Conservation (phyloP, 2,329 filamentous ascomycete genomes). For the Colletotrichum agaves region DNA sequence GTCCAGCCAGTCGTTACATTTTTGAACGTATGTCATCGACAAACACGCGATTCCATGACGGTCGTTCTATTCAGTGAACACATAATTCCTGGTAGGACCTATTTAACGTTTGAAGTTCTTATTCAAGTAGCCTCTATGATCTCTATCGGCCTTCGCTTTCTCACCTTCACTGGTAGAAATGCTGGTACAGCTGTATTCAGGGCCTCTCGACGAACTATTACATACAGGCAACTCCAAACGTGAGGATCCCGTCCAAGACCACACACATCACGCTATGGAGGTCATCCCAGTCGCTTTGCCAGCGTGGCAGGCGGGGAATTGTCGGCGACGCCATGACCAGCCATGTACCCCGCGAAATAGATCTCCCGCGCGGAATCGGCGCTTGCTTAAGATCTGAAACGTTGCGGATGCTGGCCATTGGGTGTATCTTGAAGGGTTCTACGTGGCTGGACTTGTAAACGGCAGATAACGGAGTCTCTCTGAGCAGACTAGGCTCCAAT, state of each 20-base stretch:
- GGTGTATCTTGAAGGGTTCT: neutral
- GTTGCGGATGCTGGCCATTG: neutral
- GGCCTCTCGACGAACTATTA: neutral
- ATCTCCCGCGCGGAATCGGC: neutral
- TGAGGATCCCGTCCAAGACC: neutral
- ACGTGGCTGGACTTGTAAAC: neutral
- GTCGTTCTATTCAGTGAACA: too few species aligned
- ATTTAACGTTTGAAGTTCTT: too few species aligned
- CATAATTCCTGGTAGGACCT: too few species aligned
- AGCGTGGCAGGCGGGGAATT: conserved; percentile 32
- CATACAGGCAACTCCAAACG: neutral
- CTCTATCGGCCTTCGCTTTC: too few species aligned
- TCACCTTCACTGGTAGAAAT: too few species aligned
- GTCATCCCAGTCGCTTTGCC: conserved; percentile 1
- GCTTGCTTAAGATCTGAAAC: neutral
- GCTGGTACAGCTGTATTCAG: too few species aligned
- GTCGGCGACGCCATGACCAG: neutral
- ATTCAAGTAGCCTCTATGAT: too few species aligned
- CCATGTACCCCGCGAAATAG: neutral
- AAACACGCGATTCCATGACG: too few species aligned
- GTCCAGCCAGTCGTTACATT: too few species aligned
- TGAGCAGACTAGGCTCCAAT: too few species aligned
- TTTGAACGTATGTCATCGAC: too few species aligned
- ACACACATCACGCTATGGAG: neutral
- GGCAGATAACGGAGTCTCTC: too few species aligned